phyloP scores from a whole-genome alignment of 2,329 filamentous ascomycete genomes.

The Colletotrichum aenigma region DNA sequence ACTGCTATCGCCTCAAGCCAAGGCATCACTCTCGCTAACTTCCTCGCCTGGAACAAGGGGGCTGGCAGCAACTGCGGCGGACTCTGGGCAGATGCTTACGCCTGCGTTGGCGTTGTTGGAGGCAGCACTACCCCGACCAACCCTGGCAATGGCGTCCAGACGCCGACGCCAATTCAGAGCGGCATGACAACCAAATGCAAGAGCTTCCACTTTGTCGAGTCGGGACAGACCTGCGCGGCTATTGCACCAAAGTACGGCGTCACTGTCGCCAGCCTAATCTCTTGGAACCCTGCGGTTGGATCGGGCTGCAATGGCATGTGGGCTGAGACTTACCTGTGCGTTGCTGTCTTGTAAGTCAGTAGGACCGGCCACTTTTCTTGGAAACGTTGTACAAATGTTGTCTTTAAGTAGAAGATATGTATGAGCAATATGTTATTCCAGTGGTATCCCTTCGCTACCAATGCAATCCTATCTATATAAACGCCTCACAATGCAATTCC shows the following conservation, averaged over 20 bases:
- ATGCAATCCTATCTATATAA: neutral
- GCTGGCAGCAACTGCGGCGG: constrained; percentile 27
- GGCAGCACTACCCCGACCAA: neutral
- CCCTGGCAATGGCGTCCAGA: constrained; percentile 12
- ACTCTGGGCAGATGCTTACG: constrained; percentile 21
- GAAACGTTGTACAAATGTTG: neutral
- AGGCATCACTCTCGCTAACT: constrained; percentile 24
- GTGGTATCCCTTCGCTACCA: neutral
- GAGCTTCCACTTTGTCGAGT: constrained; percentile 10
- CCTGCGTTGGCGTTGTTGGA: constrained; percentile 9
- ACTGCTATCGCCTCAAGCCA: neutral
- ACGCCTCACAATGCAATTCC: neutral
- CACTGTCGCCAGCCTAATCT: neutral
- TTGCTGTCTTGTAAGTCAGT: neutral
- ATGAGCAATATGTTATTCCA: neutral
- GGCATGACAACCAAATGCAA: constrained; percentile 21
- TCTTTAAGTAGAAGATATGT: neutral
- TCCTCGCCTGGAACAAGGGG: constrained; percentile 34
- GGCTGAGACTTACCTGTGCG: neutral
- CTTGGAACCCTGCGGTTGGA: constrained; percentile 4
- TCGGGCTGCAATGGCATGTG: neutral
- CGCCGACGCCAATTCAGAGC: constrained; percentile 6
- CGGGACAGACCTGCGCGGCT: neutral
- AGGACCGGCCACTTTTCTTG: neutral
- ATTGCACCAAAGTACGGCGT: constrained; percentile 2